phyloP scores from a whole-genome alignment of 257 asterid genomes.

The Thymus mandschuricus region DNA sequence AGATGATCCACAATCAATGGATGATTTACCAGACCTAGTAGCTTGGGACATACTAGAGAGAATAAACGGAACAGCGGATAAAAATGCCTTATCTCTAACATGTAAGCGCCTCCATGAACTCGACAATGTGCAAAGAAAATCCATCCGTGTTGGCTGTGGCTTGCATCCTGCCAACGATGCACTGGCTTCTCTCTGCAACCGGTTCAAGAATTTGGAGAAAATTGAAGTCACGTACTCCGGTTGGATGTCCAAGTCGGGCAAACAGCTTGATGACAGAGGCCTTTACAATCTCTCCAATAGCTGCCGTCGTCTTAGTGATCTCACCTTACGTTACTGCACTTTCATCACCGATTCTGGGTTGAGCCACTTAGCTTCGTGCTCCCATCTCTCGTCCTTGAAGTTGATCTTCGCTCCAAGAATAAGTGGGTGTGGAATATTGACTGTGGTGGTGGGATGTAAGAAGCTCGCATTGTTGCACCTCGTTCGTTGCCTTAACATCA shows the following conservation, averaged over 20 bases:
- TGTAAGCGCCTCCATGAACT: conserved; percentile 67
- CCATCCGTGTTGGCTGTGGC: conserved; percentile 75
- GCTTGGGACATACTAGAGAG: conserved; percentile 71
- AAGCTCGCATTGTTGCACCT: conserved; percentile 64
- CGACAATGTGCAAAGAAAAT: conserved; percentile 64
- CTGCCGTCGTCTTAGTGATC: conserved; percentile 62
- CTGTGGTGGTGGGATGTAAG: conserved; percentile 73
- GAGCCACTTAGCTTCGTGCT: conserved; percentile 64
- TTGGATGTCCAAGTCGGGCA: conserved; percentile 88
- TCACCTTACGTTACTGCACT: conserved; percentile 77
- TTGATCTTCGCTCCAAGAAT: conserved; percentile 73
- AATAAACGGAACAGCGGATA: conserved; percentile 50
- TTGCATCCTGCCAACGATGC: conserved; percentile 70
- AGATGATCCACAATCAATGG: conserved; percentile 48
- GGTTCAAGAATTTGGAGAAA: conserved; percentile 64
- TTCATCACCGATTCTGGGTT: conserved; percentile 78
- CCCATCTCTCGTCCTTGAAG: conserved; percentile 61
- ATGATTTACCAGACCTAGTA: conserved; percentile 72
- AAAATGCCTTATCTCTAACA: conserved; percentile 65
- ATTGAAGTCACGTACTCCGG: conserved; percentile 80
- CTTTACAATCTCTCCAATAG: conserved; percentile 54
- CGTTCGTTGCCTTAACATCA: conserved; percentile 62
- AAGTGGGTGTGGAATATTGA: conserved; percentile 77
- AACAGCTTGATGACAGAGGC: conserved; percentile 74
- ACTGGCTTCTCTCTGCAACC: conserved; percentile 55